A percentile compares a stretch with the other conserved stretches of the same genome.
phyloP scores from a whole-genome alignment of 2,329 filamentous ascomycete species.

The Podosphaera fusca region DNA sequence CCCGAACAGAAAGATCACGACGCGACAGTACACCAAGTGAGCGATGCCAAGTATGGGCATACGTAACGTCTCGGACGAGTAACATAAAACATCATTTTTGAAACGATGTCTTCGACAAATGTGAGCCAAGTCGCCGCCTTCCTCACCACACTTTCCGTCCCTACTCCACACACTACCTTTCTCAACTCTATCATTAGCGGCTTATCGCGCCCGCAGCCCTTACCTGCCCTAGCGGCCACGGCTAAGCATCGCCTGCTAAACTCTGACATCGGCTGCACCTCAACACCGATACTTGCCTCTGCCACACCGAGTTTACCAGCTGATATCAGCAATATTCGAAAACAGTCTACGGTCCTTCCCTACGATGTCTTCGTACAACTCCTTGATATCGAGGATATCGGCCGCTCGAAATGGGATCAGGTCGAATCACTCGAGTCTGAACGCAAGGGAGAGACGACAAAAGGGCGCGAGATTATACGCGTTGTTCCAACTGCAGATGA shows the following conservation, averaged over 20 bases:
- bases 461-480: constrained; percentile 63
- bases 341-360: constrained; percentile 31
- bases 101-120: constrained; percentile 2
- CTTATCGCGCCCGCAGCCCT: constrained; percentile 20
- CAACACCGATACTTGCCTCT: constrained; percentile 27
- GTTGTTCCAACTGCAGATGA: constrained; percentile 27
- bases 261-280: constrained; percentile 40
- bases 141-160: constrained; percentile 8
- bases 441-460: constrained; percentile 48
- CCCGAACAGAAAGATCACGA: too few species aligned
- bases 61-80: too few species aligned
- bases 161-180: constrained; percentile 6
- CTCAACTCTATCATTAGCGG: constrained; percentile 6
- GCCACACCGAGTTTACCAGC: constrained; percentile 29
- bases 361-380: constrained; percentile 56
- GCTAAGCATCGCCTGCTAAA: constrained; percentile 60
- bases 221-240: constrained; percentile 33
- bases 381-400: constrained; percentile 66
- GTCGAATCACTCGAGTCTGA: constrained; percentile 58
- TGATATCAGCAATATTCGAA: constrained; percentile 27
- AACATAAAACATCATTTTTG: not conserved
- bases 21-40: too few species aligned
- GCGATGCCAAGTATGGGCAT: too few species aligned
- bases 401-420: constrained; percentile 62
- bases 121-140: constrained; percentile 7